phyloP scores from a whole-genome alignment of 2,329 filamentous ascomycete species.

The Hymenoscyphus occultus region DNA sequence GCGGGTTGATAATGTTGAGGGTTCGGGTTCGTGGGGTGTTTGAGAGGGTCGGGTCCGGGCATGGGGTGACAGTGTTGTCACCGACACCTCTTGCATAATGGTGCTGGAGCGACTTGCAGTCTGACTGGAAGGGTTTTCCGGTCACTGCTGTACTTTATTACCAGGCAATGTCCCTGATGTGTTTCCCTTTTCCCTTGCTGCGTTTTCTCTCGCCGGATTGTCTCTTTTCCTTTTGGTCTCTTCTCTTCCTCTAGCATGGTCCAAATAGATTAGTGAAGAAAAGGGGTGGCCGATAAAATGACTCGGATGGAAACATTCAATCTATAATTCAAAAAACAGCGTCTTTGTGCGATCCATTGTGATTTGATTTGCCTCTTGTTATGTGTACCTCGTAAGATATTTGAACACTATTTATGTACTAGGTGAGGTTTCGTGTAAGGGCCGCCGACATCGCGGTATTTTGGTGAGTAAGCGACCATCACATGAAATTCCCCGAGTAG shows the following conservation, averaged over 20 bases:
- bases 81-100: conserved; percentile 35
- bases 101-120: conserved; percentile 38
- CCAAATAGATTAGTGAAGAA: conserved; percentile 25
- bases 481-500: too few species aligned
- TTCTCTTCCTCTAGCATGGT: conserved; percentile 25
- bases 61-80: conserved; percentile 35
- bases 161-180: conserved; percentile 38
- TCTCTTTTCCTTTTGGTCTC: conserved; percentile 19
- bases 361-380: background rate
- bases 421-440: too few species aligned
- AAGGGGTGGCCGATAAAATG: conserved; percentile 18
- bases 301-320: conserved; percentile 30
- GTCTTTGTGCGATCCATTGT: background rate
- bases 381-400: too few species aligned
- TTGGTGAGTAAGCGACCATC: too few species aligned
- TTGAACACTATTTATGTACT: too few species aligned
- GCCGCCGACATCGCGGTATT: too few species aligned
- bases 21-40: conserved; percentile 19
- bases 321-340: background rate
- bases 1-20: conserved; percentile 14
- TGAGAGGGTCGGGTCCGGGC: conserved; percentile 23
- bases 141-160: conserved; percentile 40
- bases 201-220: conserved; percentile 28
- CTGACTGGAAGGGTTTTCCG: conserved; percentile 26
- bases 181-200: conserved; percentile 32